phyloP scores from a whole-genome alignment of 139 green algal genomes.

The Pleodorina starrii region DNA sequence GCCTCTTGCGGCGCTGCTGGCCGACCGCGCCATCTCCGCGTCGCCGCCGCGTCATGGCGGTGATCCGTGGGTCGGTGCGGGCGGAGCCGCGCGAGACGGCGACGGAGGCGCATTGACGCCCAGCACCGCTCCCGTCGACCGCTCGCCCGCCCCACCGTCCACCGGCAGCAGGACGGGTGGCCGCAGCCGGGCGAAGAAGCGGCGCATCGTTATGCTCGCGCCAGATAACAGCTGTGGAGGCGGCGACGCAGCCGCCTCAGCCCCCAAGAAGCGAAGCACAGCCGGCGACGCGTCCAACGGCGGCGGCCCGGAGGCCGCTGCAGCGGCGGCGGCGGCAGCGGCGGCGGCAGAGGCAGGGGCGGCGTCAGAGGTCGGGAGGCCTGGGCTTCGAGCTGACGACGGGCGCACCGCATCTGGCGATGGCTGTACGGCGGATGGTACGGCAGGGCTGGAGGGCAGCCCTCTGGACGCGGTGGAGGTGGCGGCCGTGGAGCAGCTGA shows the following conservation, averaged over 20 bases:
- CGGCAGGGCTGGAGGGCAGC: not conserved
- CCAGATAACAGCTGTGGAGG: not conserved
- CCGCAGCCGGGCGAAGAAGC: not conserved
- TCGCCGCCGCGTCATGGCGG: not conserved
- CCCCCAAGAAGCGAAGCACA: not conserved
- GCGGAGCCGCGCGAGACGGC: not conserved
- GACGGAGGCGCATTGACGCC: not conserved
- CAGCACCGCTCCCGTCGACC: not conserved
- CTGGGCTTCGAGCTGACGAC: no score
- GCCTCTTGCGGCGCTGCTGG: not conserved
- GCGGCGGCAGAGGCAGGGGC: not conserved
- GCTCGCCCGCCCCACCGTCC: not conserved
- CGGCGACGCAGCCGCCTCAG: not conserved
- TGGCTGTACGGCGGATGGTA: not conserved
- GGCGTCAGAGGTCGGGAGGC: no score
- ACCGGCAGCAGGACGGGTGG: not conserved
- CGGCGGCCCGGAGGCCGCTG: no score
- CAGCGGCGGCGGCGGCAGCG: not conserved
- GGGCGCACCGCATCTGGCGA: not conserved
- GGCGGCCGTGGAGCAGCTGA: not conserved
- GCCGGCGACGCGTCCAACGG: not conserved
- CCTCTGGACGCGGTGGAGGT: not conserved
- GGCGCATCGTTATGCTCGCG: not conserved
- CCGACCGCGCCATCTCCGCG: not conserved
- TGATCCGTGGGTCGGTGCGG: not conserved